phyloP scores from a whole-genome alignment of 2,329 filamentous ascomycete species.

The Colletotrichum lentis region DNA sequence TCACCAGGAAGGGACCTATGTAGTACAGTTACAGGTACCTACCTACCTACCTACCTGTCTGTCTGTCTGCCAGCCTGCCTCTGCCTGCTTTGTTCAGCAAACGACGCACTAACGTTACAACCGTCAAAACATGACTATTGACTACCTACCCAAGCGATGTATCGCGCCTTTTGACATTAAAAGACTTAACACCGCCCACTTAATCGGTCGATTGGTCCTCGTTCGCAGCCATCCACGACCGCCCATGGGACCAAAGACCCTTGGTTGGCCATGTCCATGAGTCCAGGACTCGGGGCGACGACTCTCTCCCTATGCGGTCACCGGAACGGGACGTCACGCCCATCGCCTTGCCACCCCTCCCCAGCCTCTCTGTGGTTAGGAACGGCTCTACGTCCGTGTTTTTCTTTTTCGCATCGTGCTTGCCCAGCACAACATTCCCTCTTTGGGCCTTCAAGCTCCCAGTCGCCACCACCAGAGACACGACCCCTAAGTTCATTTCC shows the following conservation, averaged over 20 bases:
- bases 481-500: conserved; percentile 4
- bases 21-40: too few relatives aligned
- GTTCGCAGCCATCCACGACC: neutral
- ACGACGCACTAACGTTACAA: too few relatives aligned
- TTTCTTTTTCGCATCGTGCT: conserved; percentile 17
- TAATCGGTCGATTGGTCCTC: too few relatives aligned
- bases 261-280: neutral
- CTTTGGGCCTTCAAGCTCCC: neutral
- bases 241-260: neutral
- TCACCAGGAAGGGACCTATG: too few relatives aligned
- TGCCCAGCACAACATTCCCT: conserved; percentile 3
- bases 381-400: conserved; percentile 19
- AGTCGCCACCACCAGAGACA: neutral
- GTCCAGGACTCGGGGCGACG: too few relatives aligned
- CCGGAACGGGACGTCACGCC: neutral
- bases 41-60: too few relatives aligned
- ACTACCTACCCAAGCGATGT: too few relatives aligned
- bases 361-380: neutral
- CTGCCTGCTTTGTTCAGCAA: too few relatives aligned
- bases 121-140: too few relatives aligned
- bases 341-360: neutral
- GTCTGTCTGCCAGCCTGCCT: too few relatives aligned
- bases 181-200: too few relatives aligned
- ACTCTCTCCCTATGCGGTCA: neutral
- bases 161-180: too few relatives aligned